These are phyloP conservation scores for Tylopilus rubrobrunneus DNA, from an alignment of 768 basidiomycete species.

Conservation along the genomic window DNA sequence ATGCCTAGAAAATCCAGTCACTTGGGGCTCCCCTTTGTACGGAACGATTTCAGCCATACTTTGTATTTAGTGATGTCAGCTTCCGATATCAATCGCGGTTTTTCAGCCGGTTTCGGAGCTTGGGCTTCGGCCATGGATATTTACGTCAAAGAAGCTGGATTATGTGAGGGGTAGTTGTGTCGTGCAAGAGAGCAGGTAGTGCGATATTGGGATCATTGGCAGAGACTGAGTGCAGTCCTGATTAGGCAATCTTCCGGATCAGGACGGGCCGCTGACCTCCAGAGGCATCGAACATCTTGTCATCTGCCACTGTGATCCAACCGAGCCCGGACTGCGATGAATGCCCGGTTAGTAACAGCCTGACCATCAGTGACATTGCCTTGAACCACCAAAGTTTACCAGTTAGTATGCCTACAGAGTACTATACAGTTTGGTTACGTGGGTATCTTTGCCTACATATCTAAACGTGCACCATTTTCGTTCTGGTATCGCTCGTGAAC, in stretches of 20 bases:
- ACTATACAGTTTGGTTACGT: conserved; percentile 25
- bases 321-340: too few species aligned
- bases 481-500: conserved; percentile 17
- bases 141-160: conserved; percentile 1
- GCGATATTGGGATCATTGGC: background rate
- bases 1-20: conserved; percentile 48
- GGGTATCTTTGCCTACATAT: conserved; percentile 24
- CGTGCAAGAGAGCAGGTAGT: conserved; percentile 2
- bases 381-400: background rate
- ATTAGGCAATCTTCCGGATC: conserved; percentile 23
- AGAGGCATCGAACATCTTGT: background rate
- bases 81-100: conserved; percentile 55
- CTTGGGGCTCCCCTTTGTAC: conserved; percentile 17
- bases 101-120: conserved; percentile 43
- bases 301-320: background rate
- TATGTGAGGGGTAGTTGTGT: conserved; percentile 2
- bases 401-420: conserved; percentile 16
- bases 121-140: conserved; percentile 59
- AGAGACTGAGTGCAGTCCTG: conserved; percentile 10
- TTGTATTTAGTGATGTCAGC: conserved; percentile 87
- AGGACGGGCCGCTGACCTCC: background rate
- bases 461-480: conserved; percentile 16
- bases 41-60: conserved; percentile 36
- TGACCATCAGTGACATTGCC: background rate
- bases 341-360: background rate